Evolutionary conservation across 208 protist genomes (phyloP), one percentile per base, ranked within the genome.

Genomic region (Wallacemonas sp.): DNA sequence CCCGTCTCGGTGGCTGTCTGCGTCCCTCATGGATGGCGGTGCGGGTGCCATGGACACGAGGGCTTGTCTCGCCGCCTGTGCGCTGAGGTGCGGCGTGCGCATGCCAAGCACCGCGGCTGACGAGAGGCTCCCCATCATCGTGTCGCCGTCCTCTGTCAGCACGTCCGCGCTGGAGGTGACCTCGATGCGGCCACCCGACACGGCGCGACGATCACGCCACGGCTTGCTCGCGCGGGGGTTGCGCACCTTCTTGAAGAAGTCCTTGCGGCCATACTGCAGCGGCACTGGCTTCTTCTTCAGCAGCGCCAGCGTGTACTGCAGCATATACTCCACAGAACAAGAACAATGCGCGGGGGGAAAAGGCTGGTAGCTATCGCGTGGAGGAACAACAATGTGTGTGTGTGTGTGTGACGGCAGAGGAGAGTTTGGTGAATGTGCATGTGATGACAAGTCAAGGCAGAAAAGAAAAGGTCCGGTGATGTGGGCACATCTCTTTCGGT

Each of bases 171-270:
- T 75, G 30, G 84, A 56, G 17, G 80, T 76, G 17, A 96, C 78
- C 19, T 93, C 87, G 49, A 96, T 82, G 55, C 64, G 65, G 26
- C 90, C 90, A 30, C 66, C 65, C 0, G 77, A 72, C 8, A 76
- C 52, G 11, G 65, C 80, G 12, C 55, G 63, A 11, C 83, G 83
- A 41, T 90, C 60, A 26, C 87, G 73, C 88, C 90, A 96, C 9
- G 90, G 90, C 61, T 96, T 96, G 39, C 75, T 85, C 0, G 78
- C 81, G n/a, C 90, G 78, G 4, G 90, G 86, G 43, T 63, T 89
- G 21, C 65, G 69, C n/a, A 87, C 23, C 79, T 96, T 96, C 24
- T 72, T 74, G 29, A 83, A 70, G 62, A 92, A 96, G n/a, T 73
- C 71, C 9, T 80, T 84, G 5, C 68, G 78, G 57, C 84, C 84